A percentile compares a stretch with the other conserved stretches of the same genome.
phyloP scores from a whole-genome alignment of 768 basidiomycete genomes.

The Tylopilus rubrobrunneus region DNA sequence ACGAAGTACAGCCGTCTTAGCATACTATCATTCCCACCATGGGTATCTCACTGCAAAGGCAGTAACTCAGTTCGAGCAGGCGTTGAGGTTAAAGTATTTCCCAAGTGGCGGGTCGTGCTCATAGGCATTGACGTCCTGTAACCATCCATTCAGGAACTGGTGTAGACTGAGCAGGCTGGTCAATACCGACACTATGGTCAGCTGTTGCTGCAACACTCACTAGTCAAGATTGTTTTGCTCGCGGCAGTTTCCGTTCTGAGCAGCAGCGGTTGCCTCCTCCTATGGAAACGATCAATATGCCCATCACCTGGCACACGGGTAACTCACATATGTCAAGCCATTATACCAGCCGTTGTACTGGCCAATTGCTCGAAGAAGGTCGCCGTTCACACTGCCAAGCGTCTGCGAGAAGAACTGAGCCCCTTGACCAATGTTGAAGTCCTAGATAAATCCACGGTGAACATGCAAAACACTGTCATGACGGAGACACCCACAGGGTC shows the following conservation, averaged over 20 bases:
- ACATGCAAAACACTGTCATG: background rate
- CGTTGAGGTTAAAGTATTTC: slow-evolving; percentile 62
- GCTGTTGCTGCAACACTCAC: slow-evolving; percentile 38
- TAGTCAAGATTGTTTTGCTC: slow-evolving; percentile 89
- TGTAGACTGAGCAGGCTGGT: slow-evolving; percentile 45
- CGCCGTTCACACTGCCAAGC: slow-evolving; percentile 39
- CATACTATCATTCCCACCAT: background rate
- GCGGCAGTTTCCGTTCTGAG: slow-evolving; percentile 49
- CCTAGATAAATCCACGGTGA: slow-evolving; percentile 32
- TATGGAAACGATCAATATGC: slow-evolving; percentile 20
- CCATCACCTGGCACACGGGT: background rate
- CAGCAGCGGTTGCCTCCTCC: slow-evolving; percentile 57
- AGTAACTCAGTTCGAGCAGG: slow-evolving; percentile 19
- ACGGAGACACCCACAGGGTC: slow-evolving; percentile 30
- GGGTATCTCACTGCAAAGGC: background rate
- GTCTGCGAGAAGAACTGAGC: slow-evolving; percentile 55
- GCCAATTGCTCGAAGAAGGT: slow-evolving; percentile 58
- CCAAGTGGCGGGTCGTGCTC: slow-evolving; percentile 43
- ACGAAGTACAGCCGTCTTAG: background rate
- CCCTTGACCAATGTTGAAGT: slow-evolving; percentile 70
- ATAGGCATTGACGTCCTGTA: slow-evolving; percentile 55
- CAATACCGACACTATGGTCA: background rate
- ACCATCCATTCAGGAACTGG: slow-evolving; percentile 73
- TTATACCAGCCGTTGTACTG: slow-evolving; percentile 71
- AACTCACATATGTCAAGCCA: slow-evolving; percentile 57